These are phyloP conservation scores for Magnusiomyces paraingens DNA, from an alignment of 1,139 yeast genomes.

Conservation along the genomic window DNA sequence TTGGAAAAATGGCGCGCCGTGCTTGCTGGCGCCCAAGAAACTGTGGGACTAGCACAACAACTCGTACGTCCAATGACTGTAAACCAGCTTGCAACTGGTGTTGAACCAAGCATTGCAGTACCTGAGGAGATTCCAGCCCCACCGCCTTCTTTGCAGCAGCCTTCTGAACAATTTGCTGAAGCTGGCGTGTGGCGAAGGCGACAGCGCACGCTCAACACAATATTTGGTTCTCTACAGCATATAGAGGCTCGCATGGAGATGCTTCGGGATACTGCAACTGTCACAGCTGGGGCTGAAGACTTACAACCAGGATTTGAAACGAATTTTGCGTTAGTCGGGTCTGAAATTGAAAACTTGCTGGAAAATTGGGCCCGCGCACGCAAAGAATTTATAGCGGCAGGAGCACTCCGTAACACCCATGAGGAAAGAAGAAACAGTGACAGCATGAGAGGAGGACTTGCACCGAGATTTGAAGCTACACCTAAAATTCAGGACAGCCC, in stretches of 20 bases:
- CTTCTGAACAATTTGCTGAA: not conserved
- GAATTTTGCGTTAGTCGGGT: constrained; percentile 14
- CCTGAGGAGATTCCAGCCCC: constrained; percentile 3
- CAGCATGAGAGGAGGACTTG: no score
- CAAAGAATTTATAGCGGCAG: not conserved
- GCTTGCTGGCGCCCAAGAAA: constrained; percentile 10
- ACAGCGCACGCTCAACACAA: constrained; percentile 22
- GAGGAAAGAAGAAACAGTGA: not conserved
- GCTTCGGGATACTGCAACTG: constrained; percentile 23
- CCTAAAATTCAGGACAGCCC: no score
- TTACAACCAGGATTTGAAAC: constrained; percentile 21
- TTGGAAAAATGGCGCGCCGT: not conserved
- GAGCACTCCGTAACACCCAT: not conserved
- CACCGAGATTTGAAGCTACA: no score
- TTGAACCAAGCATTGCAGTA: not conserved
- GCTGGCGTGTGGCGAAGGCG: constrained; percentile 18
- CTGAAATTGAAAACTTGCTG: constrained; percentile 15
- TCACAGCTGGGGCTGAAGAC: constrained; percentile 8
- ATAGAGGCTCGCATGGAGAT: constrained; percentile 35
- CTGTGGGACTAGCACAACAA: constrained; percentile 9
- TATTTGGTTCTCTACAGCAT: constrained; percentile 29
- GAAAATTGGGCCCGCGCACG: constrained; percentile 4
- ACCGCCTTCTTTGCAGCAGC: not conserved
- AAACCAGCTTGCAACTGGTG: not conserved
- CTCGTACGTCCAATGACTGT: constrained; percentile 5